Base-by-base conservation (phyloP, 371 early-diverging fungal genomes). In the Mucor indicus region DNA sequence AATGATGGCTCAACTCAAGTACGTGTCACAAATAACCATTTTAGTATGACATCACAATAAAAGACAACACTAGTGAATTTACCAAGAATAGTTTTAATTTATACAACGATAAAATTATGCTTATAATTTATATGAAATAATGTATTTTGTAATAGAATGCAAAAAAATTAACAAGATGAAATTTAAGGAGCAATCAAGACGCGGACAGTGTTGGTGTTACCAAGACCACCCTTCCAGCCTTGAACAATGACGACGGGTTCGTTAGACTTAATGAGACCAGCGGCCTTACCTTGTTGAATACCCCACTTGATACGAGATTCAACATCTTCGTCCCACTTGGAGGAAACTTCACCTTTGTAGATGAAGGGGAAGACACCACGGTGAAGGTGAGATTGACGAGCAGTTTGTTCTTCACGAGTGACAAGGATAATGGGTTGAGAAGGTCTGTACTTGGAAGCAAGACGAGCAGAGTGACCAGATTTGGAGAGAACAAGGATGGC, bases 381-480 rank as follows among this genome's bases (percentile, higher is more conserved):
- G 60, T 84, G 81, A 44, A 91, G 68, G 42, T 89, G 88, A 31
- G 92, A 77, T 62, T 93, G 93, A 46, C 95, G 83, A 10, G 95
- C 92, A 3, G 90, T 90, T 53, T 83, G 74, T 38, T 69, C 80
- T 46, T 89, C 71, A 43, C 89, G 79, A 5, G 96, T 93, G 27
- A 94, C 83, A 20, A 90, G 86, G 31, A 96, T 75, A 50, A 96
- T 91, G 13, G 97, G 96, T 54, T 91, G 85, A 39, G 80, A 61
- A 13, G 97, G 96, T 40, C 97, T 84, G 77, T 95, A 96, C 76
- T 96, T 96, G 56, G 89, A 78, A 42, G 92, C 84, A 45, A 92
- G 67, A 33, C 93, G 85, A n/a, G 96, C 96, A 27, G 96, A 90
- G 21, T 69, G 67, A 24, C 90, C 90, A 23, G 83, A 80, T 38